Evolutionary conservation across 139 green algal genomes (phyloP).

Genomic region (Parachlorella kessleri): DNA sequence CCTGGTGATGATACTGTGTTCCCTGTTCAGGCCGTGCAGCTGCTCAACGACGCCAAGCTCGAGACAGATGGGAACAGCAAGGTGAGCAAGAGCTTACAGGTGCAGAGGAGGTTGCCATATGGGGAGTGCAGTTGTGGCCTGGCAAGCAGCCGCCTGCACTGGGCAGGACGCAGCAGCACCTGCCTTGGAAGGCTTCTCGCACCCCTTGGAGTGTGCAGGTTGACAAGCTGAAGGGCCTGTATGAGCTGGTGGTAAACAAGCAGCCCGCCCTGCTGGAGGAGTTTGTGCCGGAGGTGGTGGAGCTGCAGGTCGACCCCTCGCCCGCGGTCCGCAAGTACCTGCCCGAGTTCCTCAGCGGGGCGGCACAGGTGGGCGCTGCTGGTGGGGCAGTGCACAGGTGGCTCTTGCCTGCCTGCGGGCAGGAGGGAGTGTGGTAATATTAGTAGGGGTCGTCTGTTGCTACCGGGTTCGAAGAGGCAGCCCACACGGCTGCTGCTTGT

Average conservation of each 20-base stretch:
- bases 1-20: too few relatives aligned
- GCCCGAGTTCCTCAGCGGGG: conserved; percentile 34
- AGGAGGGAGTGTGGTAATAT: too few relatives aligned
- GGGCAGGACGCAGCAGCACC: not conserved
- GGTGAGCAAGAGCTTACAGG: conserved; percentile 4
- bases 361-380: not conserved
- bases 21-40: conserved; percentile 42
- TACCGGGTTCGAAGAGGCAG: too few relatives aligned
- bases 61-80: conserved; percentile 13
- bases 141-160: too few relatives aligned
- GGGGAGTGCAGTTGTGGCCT: too few relatives aligned
- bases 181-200: not conserved
- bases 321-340: conserved; percentile 37
- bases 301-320: conserved; percentile 50
- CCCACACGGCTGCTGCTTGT: conserved; percentile 1
- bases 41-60: conserved; percentile 45
- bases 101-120: not conserved
- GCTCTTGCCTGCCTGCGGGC: too few relatives aligned
- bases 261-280: conserved; percentile 41
- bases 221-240: conserved; percentile 42
- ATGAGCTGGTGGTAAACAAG: conserved; percentile 50
- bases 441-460: too few relatives aligned
- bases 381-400: too few relatives aligned
- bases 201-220: too few relatives aligned
- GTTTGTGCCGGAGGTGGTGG: conserved; percentile 47